Evolutionary conservation across 1,284 basidiomycete species (phyloP).

Genomic region (Ganoderma sp.): DNA sequence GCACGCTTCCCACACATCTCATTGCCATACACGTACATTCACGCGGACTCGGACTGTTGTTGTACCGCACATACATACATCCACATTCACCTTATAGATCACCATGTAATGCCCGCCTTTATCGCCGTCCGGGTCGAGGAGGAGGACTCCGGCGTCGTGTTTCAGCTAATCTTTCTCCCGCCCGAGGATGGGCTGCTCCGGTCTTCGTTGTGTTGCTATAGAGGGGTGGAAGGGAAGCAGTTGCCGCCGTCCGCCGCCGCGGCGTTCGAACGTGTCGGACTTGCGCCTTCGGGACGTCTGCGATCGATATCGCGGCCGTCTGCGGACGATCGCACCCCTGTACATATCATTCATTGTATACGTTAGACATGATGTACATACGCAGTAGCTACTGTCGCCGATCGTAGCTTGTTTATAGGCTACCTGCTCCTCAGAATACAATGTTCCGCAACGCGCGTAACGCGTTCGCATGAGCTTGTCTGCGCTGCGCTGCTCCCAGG

Average conservation of each 20-base stretch:
- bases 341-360: background rate
- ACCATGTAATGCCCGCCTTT: background rate
- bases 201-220: background rate
- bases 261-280: background rate
- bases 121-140: background rate
- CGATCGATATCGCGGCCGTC: background rate
- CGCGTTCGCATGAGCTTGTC: background rate
- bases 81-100: background rate
- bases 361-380: background rate
- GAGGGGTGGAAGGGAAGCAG: background rate
- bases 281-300: background rate
- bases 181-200: background rate
- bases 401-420: slow-evolving; percentile 1
- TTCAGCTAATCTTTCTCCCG: background rate
- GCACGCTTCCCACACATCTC: background rate
- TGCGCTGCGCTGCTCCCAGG: background rate
- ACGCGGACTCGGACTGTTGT: slow-evolving; percentile 4
- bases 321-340: background rate
- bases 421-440: background rate
- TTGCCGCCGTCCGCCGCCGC: background rate
- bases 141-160: background rate
- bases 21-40: background rate
- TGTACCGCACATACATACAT: slow-evolving; percentile 4
- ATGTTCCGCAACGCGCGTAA: background rate
- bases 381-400: background rate